phyloP scores from a whole-genome alignment of 2,329 filamentous ascomycete species.

The Dothideomycetidae sp. region DNA sequence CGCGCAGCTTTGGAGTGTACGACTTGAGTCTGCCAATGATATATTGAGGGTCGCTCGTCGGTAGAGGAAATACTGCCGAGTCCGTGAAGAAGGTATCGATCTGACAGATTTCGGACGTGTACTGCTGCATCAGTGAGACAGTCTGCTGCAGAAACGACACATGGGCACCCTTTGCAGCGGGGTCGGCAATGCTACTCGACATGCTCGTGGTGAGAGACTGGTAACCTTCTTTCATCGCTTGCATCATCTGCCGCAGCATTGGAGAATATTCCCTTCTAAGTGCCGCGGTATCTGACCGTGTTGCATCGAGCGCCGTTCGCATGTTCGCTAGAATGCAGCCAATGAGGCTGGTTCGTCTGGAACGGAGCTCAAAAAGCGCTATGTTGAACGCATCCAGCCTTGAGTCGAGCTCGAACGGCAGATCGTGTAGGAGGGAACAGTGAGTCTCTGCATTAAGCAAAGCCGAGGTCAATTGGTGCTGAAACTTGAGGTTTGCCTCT shows the following conservation, averaged over 20 bases:
- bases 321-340: constrained; percentile 46
- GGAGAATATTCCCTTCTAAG: constrained; percentile 35
- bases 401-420: constrained; percentile 38
- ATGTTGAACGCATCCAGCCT: constrained; percentile 31
- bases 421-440: constrained; percentile 39
- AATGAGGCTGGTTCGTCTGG: constrained; percentile 40
- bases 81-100: constrained; percentile 48
- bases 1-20: constrained; percentile 39
- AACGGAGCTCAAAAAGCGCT: constrained; percentile 37
- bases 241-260: constrained; percentile 43
- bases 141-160: constrained; percentile 48
- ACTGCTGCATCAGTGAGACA: constrained; percentile 46
- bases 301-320: constrained; percentile 33
- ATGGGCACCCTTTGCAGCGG: constrained; percentile 36
- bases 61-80: constrained; percentile 45
- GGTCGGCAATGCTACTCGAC: constrained; percentile 11
- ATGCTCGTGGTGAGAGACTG: constrained; percentile 32
- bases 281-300: constrained; percentile 23
- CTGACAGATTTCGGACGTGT: constrained; percentile 42
- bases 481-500: constrained; percentile 46
- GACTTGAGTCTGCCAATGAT: constrained; percentile 46
- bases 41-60: constrained; percentile 45
- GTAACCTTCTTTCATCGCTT: constrained; percentile 47
- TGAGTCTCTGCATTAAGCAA: constrained; percentile 34
- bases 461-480: constrained; percentile 41